Percentiles rank a stretch among this genome's conserved stretches.
These are phyloP conservation scores for Ogataea hybrid DNA, from an alignment of 1,139 yeast species.

Conservation along the genomic window DNA sequence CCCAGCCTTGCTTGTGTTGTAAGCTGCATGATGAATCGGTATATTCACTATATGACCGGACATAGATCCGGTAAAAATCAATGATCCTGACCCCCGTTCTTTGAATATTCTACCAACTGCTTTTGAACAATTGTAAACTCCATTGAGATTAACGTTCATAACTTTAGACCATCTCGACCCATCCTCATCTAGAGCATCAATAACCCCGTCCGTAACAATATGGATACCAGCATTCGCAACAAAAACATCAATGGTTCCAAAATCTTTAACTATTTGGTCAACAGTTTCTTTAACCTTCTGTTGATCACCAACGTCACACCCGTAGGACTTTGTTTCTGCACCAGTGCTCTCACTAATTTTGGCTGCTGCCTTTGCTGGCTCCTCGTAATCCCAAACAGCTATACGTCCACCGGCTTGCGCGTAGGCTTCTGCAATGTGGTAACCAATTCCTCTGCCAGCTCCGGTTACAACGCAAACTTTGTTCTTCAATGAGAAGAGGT, in stretches of 20 bases:
- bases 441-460: slow-evolving; percentile 83
- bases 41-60: slow-evolving; percentile 87
- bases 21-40: slow-evolving; percentile 84
- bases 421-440: slow-evolving; percentile 76
- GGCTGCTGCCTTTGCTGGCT: slow-evolving; percentile 63
- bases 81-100: slow-evolving; percentile 67
- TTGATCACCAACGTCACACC: slow-evolving; percentile 60
- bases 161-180: slow-evolving; percentile 55
- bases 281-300: slow-evolving; percentile 56
- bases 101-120: slow-evolving; percentile 66
- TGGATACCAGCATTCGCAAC: slow-evolving; percentile 91
- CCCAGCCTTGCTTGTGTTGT: slow-evolving; percentile 89
- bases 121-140: slow-evolving; percentile 56
- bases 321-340: slow-evolving; percentile 61
- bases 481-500: slow-evolving; percentile 67
- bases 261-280: slow-evolving; percentile 58
- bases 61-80: slow-evolving; percentile 84
- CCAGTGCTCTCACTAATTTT: slow-evolving; percentile 58
- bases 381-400: slow-evolving; percentile 73
- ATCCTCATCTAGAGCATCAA: slow-evolving; percentile 38
- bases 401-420: slow-evolving; percentile 92
- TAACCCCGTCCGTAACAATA: slow-evolving; percentile 67
- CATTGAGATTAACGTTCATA: slow-evolving; percentile 50
- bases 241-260: slow-evolving; percentile 72
- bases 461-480: slow-evolving; percentile 85